Base-by-base conservation (phyloP, 1,284 basidiomycete species). In the Malassezia sp. region DNA sequence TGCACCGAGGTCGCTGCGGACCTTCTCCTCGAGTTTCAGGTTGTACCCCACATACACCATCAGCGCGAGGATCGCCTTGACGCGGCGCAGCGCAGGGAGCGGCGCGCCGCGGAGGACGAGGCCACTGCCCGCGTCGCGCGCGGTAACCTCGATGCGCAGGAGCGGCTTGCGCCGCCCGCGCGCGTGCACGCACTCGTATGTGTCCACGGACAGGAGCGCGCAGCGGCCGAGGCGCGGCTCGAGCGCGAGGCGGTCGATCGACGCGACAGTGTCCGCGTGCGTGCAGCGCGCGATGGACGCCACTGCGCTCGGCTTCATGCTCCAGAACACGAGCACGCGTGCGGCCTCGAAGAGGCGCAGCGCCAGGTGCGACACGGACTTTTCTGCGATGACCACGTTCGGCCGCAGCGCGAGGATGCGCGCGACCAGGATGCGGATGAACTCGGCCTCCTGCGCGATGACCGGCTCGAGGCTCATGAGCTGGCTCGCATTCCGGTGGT, bases 401-500 rank as follows among this genome's bases (percentile, higher is more conserved):
- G 93, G 93, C 21, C 89, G 79, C 34, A 90, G 74, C 11, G 86
- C 86, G 21, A 85, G 81, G 49, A 99, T 89, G 12, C 91, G 83
- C 54, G 79, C 81, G 0, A 86, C 86, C 29, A 96, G 75, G 56
- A 90, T 87, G 15, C 82, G 80, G 1, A 96, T 79, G 70, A 93
- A 93, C 70, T 96, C 88, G 67, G 84, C 84, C 71, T 97, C 93
- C 71, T 96, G 90, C 2, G 85, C 81, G 35, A 95, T 75, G 46
- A 97, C 82, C 54, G 91, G 85, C 29, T 85, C 85, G 55, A 97
- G 84, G 50, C 86, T 83, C 75, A 95, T 81, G 72, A 91, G 89
- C 70, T 96, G 88, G 9, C 84, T 85, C 62, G 93, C 89, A 5
- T 59, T 58, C 17, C 90, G 82, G 61, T 87, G 83, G 63, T 91